Base-by-base conservation (phyloP, 495 filamentous ascomycete genomes). In the Corynascus novoguineensis region DNA sequence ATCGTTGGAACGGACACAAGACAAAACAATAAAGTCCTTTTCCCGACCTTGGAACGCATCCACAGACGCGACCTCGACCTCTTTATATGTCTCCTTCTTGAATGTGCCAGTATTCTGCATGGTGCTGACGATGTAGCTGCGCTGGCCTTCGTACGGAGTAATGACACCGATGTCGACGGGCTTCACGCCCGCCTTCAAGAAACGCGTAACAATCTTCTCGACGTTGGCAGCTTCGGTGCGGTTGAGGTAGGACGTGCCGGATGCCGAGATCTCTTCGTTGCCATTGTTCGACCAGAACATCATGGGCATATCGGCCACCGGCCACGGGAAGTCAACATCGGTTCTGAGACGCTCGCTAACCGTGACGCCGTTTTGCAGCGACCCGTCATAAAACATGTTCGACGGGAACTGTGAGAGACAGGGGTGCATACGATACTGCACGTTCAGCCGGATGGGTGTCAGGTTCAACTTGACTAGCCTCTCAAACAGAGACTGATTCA, bases 221-320 rank as follows among this genome's bases (percentile, higher is more conserved):
- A 97, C 95, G 62, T 97, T 97, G 10, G 89, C 86, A 9, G 93
- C 90, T 68, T 99, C 93, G 3, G 95, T 97, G 45, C 93, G 87
- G 69, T 99, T 99, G 48, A 99, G 84, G 67, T 97, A 99, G 9
- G 92, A 97, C 1, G 95, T 99, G 64, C 93, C 95, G 10, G 90
- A 96, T 0, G 95, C 93, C 41, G 91, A 95, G 52, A 99, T 97
- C 69, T 99, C 93, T 68, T 99, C 93, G 55, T 93, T 96, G 51
- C 93, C 93, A 42, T 97, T 76, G 67, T 97, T 97, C 8, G 92
- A 95, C 93, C 93, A 99, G 77, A 99, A 99, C 93, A 97, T 97
- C 93, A 99, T 99, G 9, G 93, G 93, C 56, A 84, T 86, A 62
- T 97, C 95, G 47, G 78, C 81, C 40, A 96, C 90, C 12, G 93